A percentile compares a stretch with the other conserved stretches of the same genome.
phyloP scores from a whole-genome alignment of 352 stramenopile species.

The Globisporangium rhizosaccharum region DNA sequence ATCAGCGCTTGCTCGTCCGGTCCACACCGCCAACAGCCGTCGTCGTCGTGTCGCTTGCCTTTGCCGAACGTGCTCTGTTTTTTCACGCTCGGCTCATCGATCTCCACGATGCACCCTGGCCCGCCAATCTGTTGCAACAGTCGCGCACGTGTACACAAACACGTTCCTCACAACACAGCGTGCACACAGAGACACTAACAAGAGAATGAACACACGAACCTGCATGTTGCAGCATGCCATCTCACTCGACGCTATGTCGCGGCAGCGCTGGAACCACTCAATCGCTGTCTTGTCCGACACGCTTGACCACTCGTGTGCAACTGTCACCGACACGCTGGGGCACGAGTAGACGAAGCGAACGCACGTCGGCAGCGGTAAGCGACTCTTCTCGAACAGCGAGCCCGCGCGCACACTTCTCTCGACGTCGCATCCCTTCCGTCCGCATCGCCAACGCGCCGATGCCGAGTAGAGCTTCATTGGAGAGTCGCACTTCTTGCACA shows the following conservation, averaged over 20 bases:
- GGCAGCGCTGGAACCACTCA: neutral
- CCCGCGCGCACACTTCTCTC: neutral
- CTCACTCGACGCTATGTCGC: neutral
- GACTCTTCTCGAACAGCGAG: neutral
- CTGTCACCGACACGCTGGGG: neutral
- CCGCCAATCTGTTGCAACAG: neutral
- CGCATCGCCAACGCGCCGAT: neutral
- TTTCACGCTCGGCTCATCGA: neutral
- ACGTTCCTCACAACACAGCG: neutral
- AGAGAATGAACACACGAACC: neutral
- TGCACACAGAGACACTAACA: too few relatives aligned
- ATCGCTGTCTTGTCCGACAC: neutral
- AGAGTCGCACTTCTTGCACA: neutral
- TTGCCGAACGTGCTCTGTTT: constrained; percentile 4
- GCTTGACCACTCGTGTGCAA: neutral
- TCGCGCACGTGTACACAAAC: neutral
- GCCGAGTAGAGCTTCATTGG: neutral
- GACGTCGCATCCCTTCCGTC: neutral
- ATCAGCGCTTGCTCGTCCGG: neutral
- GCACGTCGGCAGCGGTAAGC: neutral
- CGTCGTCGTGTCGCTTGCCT: neutral
- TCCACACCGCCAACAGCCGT: neutral
- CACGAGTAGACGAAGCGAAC: neutral
- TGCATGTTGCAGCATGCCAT: neutral
- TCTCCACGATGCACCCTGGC: neutral